Percentiles rank a stretch among this genome's conserved stretches.
These are phyloP conservation scores for Rutstroemia sp. DNA, from an alignment of 2,329 filamentous ascomycete species.

Conservation along the genomic window DNA sequence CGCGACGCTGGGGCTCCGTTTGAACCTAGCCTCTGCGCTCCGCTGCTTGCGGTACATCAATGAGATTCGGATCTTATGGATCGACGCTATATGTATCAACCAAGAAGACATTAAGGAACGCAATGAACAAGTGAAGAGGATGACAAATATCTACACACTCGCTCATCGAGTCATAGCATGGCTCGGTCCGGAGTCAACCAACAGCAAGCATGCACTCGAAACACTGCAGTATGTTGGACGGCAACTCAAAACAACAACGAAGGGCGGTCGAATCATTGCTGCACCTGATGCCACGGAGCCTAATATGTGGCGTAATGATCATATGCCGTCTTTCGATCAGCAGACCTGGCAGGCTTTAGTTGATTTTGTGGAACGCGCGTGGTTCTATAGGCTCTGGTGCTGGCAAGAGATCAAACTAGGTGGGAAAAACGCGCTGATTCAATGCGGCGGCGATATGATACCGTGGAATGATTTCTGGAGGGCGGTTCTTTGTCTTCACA, in stretches of 20 bases:
- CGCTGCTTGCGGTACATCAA: background rate
- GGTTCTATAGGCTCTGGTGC: background rate
- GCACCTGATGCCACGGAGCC: background rate
- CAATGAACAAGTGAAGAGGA: background rate
- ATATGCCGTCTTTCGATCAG: background rate
- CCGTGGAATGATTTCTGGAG: background rate
- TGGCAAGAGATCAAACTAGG: background rate
- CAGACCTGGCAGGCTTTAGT: background rate
- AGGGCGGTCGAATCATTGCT: too few species aligned
- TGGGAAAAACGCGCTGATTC: background rate
- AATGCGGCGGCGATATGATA: background rate
- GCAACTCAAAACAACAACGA: background rate
- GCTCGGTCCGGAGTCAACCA: background rate
- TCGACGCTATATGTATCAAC: background rate
- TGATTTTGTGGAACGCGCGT: background rate
- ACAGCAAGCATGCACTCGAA: background rate
- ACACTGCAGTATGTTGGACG: background rate
- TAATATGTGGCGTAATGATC: background rate
- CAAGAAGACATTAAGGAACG: background rate
- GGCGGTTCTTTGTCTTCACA: background rate
- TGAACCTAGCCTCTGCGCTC: background rate
- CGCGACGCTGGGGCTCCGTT: background rate
- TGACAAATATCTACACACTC: background rate
- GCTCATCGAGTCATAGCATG: background rate
- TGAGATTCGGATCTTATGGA: background rate